phyloP scores from a whole-genome alignment of 345 rosid genomes.

The Carallia brachiata region DNA sequence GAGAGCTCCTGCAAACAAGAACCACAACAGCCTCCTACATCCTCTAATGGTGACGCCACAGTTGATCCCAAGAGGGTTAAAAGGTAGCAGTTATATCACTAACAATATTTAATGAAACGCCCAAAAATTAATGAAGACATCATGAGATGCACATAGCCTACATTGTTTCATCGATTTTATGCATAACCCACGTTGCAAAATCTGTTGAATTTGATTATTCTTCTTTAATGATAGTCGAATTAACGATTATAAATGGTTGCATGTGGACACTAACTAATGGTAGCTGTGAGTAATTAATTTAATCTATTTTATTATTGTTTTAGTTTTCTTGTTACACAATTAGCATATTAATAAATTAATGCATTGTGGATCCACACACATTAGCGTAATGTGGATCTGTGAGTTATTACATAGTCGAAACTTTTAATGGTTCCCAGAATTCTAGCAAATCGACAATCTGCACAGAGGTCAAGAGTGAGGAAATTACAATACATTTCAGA shows the following conservation, averaged over 20 bases:
- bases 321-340: background rate
- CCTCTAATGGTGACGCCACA: conserved; percentile 41
- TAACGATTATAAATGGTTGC: background rate
- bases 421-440: conserved; percentile 36
- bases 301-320: background rate
- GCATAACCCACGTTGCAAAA: background rate
- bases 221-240: background rate
- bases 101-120: background rate
- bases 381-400: no score
- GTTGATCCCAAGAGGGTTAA: conserved; percentile 85
- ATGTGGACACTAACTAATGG: background rate
- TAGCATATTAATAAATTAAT: no score
- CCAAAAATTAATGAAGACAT: no score
- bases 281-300: no score
- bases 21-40: conserved; percentile 24
- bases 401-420: no score
- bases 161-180: background rate
- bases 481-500: conserved; percentile 60
- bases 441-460: conserved; percentile 70
- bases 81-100: conserved; percentile 39
- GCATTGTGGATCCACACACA: no score
- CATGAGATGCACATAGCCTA: background rate
- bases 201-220: background rate
- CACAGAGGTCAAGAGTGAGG: conserved; percentile 69
- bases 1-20: conserved; percentile 55